These are phyloP conservation scores for Tuber calosporum DNA, from an alignment of 495 filamentous ascomycete genomes.

Conservation along the genomic window DNA sequence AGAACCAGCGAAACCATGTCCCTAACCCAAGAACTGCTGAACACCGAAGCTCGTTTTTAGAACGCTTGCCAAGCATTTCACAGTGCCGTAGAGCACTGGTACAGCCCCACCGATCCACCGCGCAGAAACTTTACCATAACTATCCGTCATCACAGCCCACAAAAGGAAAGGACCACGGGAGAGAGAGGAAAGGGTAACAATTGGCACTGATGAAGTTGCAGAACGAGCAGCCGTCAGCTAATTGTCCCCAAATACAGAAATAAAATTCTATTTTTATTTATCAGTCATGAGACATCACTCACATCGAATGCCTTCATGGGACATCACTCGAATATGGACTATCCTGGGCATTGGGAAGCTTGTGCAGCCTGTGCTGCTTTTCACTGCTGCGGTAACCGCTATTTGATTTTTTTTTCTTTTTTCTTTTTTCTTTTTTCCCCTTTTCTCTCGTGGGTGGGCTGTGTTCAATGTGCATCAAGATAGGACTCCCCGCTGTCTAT, in stretches of 20 bases:
- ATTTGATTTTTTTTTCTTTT: background rate
- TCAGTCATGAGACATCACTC: background rate
- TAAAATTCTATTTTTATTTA: background rate
- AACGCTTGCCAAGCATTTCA: background rate
- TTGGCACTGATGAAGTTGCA: background rate
- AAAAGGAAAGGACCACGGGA: background rate
- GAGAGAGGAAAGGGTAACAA: background rate
- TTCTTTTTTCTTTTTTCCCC: background rate
- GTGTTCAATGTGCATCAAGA: background rate
- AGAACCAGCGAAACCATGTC: background rate
- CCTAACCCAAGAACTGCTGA: background rate
- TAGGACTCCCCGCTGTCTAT: background rate
- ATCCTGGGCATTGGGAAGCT: background rate
- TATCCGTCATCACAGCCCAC: background rate
- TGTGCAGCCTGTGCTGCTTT: background rate
- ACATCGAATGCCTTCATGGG: background rate
- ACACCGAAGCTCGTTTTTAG: background rate
- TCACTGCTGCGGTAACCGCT: background rate
- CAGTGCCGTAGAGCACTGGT: background rate
- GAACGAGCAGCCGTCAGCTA: background rate
- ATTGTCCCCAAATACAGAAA: background rate
- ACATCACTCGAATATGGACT: background rate
- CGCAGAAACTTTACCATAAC: background rate
- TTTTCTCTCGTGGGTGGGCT: background rate
- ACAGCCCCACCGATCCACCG: background rate